Evolutionary conservation across 768 basidiomycete species (phyloP), one percentile per base, ranked within the genome.

Genomic region (Strobilomyces echinocephalus): DNA sequence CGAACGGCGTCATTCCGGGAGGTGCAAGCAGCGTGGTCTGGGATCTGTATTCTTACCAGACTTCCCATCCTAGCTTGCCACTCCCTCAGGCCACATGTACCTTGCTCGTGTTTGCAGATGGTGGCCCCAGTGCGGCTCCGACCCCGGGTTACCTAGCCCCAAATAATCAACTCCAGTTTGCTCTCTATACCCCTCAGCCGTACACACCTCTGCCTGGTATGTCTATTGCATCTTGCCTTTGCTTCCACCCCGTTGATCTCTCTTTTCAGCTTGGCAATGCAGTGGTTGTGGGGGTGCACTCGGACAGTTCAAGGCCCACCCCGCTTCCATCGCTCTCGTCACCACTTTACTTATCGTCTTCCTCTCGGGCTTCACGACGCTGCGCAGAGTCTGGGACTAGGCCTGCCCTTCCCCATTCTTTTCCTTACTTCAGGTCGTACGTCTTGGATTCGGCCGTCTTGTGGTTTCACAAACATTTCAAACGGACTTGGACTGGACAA

Each of bases 61-160:
- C 58, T 3, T 59, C 70, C 14, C 68, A 81, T 34, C 77, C 78
- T 1, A 73, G 71, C 34, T 66, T 76, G n/a, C 84, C 83, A 5
- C 77, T 87, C 41, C 82, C 78, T 2, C 78, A 80, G 55, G 82
- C 76, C 20, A 74, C 75, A 24, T 88, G 87, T 66, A 82, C 81
- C 21, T 66, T 87, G 8, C 73, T 75, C 10, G 75, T 88, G 36
- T 81, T 72, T 64, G 85, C 76, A 55, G 70, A 79, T 46, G 71
- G 80, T 28, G 85, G 86, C 5, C 71, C 77, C 20, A 77, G 71
- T 14, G 80, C 79, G 1, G 61, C 65, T 6, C 65, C 79, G 8
- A 60, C 72, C 8, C 77, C 80, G 0, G 86, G 86, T 0, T 69
- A 73, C 58, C 73, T 88, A 50, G 73, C 69, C 48, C 77, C 82